Evolutionary conservation across 257 asterid species (phyloP), one percentile per base, ranked within the genome.

Genomic region (Galeopsis tetrahit): DNA sequence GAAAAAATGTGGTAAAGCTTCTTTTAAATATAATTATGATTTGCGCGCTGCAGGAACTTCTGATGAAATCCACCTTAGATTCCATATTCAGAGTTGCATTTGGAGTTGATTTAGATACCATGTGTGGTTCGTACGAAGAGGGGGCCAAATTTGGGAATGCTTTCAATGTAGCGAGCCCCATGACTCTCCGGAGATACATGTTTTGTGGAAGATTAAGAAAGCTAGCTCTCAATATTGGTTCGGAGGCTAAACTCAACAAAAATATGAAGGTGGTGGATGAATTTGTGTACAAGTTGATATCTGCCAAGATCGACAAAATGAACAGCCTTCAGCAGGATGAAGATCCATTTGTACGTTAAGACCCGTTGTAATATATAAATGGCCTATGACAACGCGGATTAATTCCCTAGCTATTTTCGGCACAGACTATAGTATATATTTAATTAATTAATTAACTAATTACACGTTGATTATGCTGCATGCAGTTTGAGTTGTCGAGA

Each of bases 31-130:
- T n/a, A n/a, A n/a, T n/a, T n/a, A n/a, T n/a, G n/a, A n/a, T n/a
- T n/a, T n/a, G n/a, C n/a, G n/a, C n/a, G 88, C 89, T 78, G 76
- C 73, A 87, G 89, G 90, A 82, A 14, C 84, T 83, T 32, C 80
- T 85, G 74, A 85, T 85, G 87, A 83, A 79, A 69, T 31, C 88
- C 10, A 63, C 90, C 28, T 59, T 85, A 1, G 90, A 87, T 71
- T 83, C 93, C 0, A 74, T 87, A 44, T 80, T 83, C 79, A 85
- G 49, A 76, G 87, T 83, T 6, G 89, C 82, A 1, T 85, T 83
- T 55, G 93, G 90, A 13, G 81, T 79, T 28, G 89, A 87, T 4
- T 58, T 85, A 6, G 87, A 81, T 77, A 78, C 77, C 69, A 72
- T 72, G 75, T 75, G 81, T 33, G 93, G 87, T 11, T 78, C 83